Base-by-base conservation (phyloP, 495 filamentous ascomycete genomes). In the Tuber calosporum region DNA sequence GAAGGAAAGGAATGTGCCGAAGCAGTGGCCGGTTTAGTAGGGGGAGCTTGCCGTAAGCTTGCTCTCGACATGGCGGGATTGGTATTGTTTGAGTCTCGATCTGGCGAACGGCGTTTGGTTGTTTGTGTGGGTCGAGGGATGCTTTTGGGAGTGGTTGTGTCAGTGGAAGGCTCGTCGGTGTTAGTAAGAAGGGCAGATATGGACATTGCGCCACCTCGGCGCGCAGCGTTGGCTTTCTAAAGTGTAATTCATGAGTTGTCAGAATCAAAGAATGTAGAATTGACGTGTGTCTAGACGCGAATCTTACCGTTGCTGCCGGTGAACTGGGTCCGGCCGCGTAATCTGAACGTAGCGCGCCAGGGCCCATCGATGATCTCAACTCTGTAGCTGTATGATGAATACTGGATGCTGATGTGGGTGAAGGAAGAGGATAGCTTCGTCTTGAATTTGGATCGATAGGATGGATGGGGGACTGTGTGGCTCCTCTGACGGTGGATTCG, bases 111-210 rank as follows among this genome's bases (percentile, higher is more conserved):
- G 26, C 40, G 45, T 69, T 79, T 79, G 20, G 69, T 75, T 9
- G 72, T 58, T 36, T 78, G 77, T 45, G 71, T 72, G 37, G 36
- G 72, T 66, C 78, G 73, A 41, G 58, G 40, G 39, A 42, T 73
- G 69, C 66, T 36, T 36, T 43, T 66, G 34, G 69, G 53, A 75
- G 67, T 40, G 79, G 80, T 78, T 43, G 75, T 73, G 66, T 78
- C 78, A 68, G 70, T 71, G 37, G 72, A 41, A 74, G 79, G 69
- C 26, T 81, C 79, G 41, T 81, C 79, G 67, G 79, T 62, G 67
- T 75, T 81, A 43, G 68, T 80, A 66, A 82, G 80, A 26, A 82
- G 80, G 66, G 80, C 81, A 74, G 80, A 82, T 74, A 82, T 82
- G 66, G 80, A 82, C 80, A 82, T 82, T 68, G 80, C 80, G 67